phyloP scores from a whole-genome alignment of 768 basidiomycete species.

The Pholiota microspora region DNA sequence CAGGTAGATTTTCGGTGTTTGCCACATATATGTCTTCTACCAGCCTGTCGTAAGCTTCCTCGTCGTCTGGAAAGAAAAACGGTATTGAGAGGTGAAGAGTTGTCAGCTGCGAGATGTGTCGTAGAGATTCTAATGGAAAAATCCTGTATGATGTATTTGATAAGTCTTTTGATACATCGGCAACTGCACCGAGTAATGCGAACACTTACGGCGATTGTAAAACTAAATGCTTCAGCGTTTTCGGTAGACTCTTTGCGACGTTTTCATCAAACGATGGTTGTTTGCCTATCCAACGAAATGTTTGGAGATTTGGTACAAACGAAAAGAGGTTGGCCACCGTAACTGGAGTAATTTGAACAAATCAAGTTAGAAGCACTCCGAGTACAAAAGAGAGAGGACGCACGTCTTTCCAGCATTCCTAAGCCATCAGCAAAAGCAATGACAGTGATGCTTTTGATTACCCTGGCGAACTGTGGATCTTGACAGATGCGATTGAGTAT shows the following conservation, averaged over 20 bases:
- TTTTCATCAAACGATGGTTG: too few relatives aligned
- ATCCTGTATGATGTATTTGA: slow-evolving; percentile 16
- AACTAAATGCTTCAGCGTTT: not conserved
- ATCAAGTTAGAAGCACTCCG: not conserved
- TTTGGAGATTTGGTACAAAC: slow-evolving; percentile 13
- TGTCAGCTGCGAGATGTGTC: slow-evolving; percentile 23
- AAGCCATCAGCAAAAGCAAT: slow-evolving; percentile 33
- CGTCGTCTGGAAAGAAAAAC: slow-evolving; percentile 33
- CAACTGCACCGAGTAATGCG: too few relatives aligned
- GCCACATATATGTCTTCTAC: slow-evolving; percentile 15
- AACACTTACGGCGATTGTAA: slow-evolving; percentile 12
- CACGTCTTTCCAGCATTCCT: slow-evolving; percentile 36
- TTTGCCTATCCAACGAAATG: too few relatives aligned
- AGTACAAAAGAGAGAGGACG: slow-evolving; percentile 5
- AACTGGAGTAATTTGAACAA: slow-evolving; percentile 21
- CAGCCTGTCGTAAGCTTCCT: slow-evolving; percentile 24
- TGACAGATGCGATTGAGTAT: slow-evolving; percentile 34
- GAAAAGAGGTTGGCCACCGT: slow-evolving; percentile 31
- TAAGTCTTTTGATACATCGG: too few relatives aligned
- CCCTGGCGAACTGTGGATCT: slow-evolving; percentile 31
- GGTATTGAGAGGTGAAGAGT: slow-evolving; percentile 29
- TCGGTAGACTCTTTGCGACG: slow-evolving; percentile 14
- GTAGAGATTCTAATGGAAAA: slow-evolving; percentile 22
- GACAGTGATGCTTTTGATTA: slow-evolving; percentile 34
- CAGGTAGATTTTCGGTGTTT: slow-evolving; percentile 7